These are phyloP conservation scores for Termitomyces sp. DNA, from an alignment of 768 basidiomycete genomes.

Conservation along the genomic window DNA sequence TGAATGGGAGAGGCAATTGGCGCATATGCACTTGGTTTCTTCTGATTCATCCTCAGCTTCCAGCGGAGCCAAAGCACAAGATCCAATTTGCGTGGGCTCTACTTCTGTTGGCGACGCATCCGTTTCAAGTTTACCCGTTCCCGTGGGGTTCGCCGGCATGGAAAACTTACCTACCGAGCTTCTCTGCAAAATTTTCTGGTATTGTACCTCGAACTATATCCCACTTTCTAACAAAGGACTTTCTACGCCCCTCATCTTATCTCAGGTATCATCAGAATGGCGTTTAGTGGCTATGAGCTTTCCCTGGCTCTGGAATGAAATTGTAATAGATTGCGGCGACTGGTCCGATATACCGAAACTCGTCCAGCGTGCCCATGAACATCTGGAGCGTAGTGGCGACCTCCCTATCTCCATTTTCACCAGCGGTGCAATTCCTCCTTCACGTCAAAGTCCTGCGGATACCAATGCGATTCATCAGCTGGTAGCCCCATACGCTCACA, in stretches of 20 bases:
- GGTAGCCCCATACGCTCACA: background rate
- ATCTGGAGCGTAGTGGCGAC: conserved; percentile 1
- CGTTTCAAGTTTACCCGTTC: background rate
- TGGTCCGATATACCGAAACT: conserved; percentile 3
- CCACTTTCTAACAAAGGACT: background rate
- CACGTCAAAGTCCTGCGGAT: background rate
- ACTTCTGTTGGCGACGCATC: background rate
- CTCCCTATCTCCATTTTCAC: conserved; percentile 1
- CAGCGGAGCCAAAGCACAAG: background rate
- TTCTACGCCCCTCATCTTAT: background rate
- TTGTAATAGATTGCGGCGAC: conserved; percentile 8
- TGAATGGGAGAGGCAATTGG: conserved; percentile 5
- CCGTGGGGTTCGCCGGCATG: background rate
- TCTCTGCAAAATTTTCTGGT: conserved; percentile 8
- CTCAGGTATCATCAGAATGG: conserved; percentile 9
- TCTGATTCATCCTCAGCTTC: background rate
- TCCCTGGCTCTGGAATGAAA: conserved; percentile 9
- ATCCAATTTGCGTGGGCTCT: background rate
- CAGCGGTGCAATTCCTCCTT: background rate
- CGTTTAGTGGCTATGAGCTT: conserved; percentile 1
- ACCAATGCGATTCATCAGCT: background rate
- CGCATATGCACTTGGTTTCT: background rate
- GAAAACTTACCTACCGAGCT: conserved; percentile 6
- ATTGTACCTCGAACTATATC: background rate
- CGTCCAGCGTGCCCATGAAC: background rate